A percentile compares a stretch with the other conserved stretches of the same genome.
These are phyloP conservation scores for Ascosphaera pollenicola DNA, from an alignment of 2,329 filamentous ascomycete genomes.

Conservation along the genomic window DNA sequence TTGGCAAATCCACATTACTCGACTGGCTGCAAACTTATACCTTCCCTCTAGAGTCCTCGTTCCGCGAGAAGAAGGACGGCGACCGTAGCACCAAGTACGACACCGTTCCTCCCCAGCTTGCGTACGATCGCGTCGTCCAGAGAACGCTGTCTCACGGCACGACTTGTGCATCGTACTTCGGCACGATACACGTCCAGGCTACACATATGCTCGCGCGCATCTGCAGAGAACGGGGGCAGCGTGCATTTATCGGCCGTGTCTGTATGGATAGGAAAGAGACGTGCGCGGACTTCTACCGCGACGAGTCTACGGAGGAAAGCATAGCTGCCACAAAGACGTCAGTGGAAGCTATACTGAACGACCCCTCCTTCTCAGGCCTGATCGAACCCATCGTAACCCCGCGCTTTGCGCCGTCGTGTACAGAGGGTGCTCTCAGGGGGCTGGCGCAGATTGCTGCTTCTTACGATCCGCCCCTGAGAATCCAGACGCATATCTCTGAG, in stretches of 20 bases:
- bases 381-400: slow-evolving; percentile 63
- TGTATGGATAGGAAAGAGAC: slow-evolving; percentile 61
- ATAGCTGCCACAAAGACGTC: slow-evolving; percentile 30
- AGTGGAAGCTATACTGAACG: background rate
- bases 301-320: slow-evolving; percentile 39
- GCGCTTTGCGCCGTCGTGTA: slow-evolving; percentile 36
- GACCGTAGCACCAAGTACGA: background rate
- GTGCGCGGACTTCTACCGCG: slow-evolving; percentile 58
- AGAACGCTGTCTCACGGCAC: slow-evolving; percentile 77
- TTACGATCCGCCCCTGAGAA: slow-evolving; percentile 33
- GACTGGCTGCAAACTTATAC: slow-evolving; percentile 92
- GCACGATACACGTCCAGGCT: slow-evolving; percentile 63
- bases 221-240: slow-evolving; percentile 58
- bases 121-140: slow-evolving; percentile 59
- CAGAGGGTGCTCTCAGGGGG: slow-evolving; percentile 29
- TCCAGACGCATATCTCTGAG: slow-evolving; percentile 83
- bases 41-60: slow-evolving; percentile 71
- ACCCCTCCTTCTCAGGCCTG: slow-evolving; percentile 17
- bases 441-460: slow-evolving; percentile 44
- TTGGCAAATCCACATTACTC: slow-evolving; percentile 77
- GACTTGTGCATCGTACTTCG: slow-evolving; percentile 86
- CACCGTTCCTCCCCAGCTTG: slow-evolving; percentile 14
- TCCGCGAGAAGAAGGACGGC: slow-evolving; percentile 21
- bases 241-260: slow-evolving; percentile 79
- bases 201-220: slow-evolving; percentile 84